A percentile compares a stretch with the other conserved stretches of the same genome.
These are phyloP conservation scores for Ustilago esculenta DNA, from an alignment of 1,284 basidiomycete genomes.

Conservation along the genomic window DNA sequence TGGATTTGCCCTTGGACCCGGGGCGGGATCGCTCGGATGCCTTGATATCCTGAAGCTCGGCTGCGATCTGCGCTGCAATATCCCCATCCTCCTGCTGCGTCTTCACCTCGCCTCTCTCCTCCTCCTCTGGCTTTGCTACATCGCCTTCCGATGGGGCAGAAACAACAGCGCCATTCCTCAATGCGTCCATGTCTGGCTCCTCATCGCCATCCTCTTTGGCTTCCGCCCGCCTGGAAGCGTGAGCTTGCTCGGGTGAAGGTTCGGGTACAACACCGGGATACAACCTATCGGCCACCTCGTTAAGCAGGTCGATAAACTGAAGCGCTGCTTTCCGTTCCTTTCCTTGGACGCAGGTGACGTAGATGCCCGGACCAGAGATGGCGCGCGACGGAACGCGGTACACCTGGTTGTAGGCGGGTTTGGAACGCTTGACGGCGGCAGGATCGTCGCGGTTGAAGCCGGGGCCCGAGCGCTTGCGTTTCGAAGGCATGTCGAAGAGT, in stretches of 20 bases:
- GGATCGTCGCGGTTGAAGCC: slow-evolving; percentile 34
- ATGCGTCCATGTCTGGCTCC: slow-evolving; percentile 48
- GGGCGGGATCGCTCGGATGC: slow-evolving; percentile 32
- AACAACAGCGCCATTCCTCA: slow-evolving; percentile 43
- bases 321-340: slow-evolving; percentile 61
- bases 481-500: slow-evolving; percentile 24
- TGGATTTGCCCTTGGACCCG: too few species aligned
- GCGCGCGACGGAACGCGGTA: slow-evolving; percentile 29
- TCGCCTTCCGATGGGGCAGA: neutral
- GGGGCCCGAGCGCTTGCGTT: slow-evolving; percentile 43
- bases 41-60: slow-evolving; percentile 52
- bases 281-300: slow-evolving; percentile 53
- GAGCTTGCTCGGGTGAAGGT: slow-evolving; percentile 4
- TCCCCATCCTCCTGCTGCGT: slow-evolving; percentile 31
- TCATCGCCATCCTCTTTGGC: neutral
- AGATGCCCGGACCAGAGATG: slow-evolving; percentile 56
- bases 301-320: slow-evolving; percentile 57
- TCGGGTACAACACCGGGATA: slow-evolving; percentile 46
- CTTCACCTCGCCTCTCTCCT: neutral
- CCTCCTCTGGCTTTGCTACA: neutral
- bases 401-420: slow-evolving; percentile 32
- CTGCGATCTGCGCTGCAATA: slow-evolving; percentile 59
- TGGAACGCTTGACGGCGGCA: slow-evolving; percentile 13
- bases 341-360: slow-evolving; percentile 54
- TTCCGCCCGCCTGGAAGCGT: too few species aligned